phyloP scores from a whole-genome alignment of 208 protist genomes.

The Kentomonas sorsogonicus region DNA sequence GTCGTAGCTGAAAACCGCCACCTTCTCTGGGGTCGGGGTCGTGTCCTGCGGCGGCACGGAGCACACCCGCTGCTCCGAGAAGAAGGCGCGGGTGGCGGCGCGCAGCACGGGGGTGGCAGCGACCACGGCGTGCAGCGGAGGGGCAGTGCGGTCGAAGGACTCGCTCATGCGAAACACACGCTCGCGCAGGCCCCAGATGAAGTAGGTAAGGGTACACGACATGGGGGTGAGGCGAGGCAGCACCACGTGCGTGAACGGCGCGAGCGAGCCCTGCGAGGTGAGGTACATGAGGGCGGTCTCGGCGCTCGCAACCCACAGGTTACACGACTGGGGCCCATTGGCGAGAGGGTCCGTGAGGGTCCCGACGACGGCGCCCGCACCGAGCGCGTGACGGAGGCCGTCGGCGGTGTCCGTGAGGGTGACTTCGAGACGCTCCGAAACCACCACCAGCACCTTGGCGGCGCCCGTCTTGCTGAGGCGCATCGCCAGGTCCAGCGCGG shows the following conservation, averaged over 20 bases:
- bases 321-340: constrained; percentile 27
- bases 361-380: constrained; percentile 28
- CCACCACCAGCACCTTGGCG: constrained; percentile 72
- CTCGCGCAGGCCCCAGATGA: constrained; percentile 59
- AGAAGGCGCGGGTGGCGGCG: constrained; percentile 31
- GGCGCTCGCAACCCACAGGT: constrained; percentile 75
- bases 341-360: constrained; percentile 62
- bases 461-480: constrained; percentile 18
- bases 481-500: constrained; percentile 42
- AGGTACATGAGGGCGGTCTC: constrained; percentile 76
- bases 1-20: constrained; percentile 64
- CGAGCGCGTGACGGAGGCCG: constrained; percentile 20
- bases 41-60: constrained; percentile 16
- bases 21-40: constrained; percentile 7
- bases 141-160: constrained; percentile 30
- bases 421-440: constrained; percentile 74
- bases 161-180: constrained; percentile 43
- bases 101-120: constrained; percentile 32
- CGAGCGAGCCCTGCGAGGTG: constrained; percentile 43
- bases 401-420: constrained; percentile 35
- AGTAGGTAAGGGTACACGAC: constrained; percentile 60
- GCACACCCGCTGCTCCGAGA: constrained; percentile 30
- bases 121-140: constrained; percentile 32
- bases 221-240: constrained; percentile 64
- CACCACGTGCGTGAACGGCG: constrained; percentile 82